Conservation (phyloP, 2,329 filamentous ascomycete genomes). For the Calycina herbarum region DNA sequence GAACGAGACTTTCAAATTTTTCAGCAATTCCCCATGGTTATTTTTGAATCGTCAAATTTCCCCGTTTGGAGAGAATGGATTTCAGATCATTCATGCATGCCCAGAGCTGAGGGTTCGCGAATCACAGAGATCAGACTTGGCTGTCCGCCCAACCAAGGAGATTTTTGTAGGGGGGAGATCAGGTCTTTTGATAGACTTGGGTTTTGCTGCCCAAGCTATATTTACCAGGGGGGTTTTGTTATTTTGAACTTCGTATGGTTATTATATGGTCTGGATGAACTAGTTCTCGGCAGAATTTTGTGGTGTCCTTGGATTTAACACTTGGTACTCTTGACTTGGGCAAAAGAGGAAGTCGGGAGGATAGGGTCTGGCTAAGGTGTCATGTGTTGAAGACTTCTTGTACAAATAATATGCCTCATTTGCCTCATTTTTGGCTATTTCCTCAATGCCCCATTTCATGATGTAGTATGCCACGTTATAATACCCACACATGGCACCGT, state of each 20-base stretch:
- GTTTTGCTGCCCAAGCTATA: neutral
- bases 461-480: neutral
- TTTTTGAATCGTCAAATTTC: too few species aligned
- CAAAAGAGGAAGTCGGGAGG: neutral
- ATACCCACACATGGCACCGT: neutral
- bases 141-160: neutral
- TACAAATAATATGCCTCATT: slow-evolving; percentile 4
- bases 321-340: neutral
- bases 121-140: neutral
- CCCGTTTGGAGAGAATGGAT: too few species aligned
- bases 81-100: neutral
- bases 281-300: neutral
- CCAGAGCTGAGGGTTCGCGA: neutral
- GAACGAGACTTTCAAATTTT: too few species aligned
- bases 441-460: neutral
- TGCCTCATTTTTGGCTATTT: neutral
- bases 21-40: too few species aligned
- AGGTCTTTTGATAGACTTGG: neutral
- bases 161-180: neutral
- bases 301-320: neutral
- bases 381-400: slow-evolving; percentile 1
- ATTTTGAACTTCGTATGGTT: neutral
- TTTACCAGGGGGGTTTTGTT: neutral
- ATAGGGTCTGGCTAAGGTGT: neutral
- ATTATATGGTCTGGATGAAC: neutral